Evolutionary conservation across 495 filamentous ascomycete species (phyloP), one percentile per base, ranked within the genome.

Genomic region (Hypoxylon lienhwacheense): DNA sequence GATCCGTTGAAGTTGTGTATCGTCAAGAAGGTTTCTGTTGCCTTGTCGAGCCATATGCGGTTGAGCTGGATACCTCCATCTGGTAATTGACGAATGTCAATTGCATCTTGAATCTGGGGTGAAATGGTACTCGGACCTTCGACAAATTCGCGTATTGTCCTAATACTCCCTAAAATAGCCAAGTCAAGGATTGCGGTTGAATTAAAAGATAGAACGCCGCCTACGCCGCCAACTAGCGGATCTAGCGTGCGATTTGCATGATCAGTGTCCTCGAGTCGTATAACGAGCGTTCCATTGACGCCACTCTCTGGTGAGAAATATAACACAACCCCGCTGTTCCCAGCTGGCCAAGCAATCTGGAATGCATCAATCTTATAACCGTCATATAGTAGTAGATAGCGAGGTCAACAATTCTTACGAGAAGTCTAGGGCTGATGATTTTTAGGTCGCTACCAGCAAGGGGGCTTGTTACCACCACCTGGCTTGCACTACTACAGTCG

Each of bases 341-440:
- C 83, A 7, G 82, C 80, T 6, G 83, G 81, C 83, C 83, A 86
- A 7, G 83, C 83, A 32, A 85, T 64, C 64, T 67, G 29, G 8
- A 25, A 26, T n/a, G 7, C 3, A 25, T 66, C 31, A 66, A 47
- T 60, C 7, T 35, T 26, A 32, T 22, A 15, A 12, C 32, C 8
- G 11, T 37, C 46, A 7, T 19, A 46, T 37, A 6, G 20, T 3
- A 35, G 39, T 46, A 2, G 12, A 39, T 5, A 15, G 39, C n/a
- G 17, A n/a, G 5, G 35, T 22, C 3, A 5, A 24, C 29, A 7
- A 37, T 41, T 45, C 52, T 48, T 57, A 66, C 63, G 8, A 86
- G 68, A 37, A 85, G 60, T 40, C 82, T 72, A 14, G 82, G 81
- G 1, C 72, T 63, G 46, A 83, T 82, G 31, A 78, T 55, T 3